Evolutionary conservation across 768 basidiomycete genomes (phyloP).

Genomic region (Auricularia sp.): DNA sequence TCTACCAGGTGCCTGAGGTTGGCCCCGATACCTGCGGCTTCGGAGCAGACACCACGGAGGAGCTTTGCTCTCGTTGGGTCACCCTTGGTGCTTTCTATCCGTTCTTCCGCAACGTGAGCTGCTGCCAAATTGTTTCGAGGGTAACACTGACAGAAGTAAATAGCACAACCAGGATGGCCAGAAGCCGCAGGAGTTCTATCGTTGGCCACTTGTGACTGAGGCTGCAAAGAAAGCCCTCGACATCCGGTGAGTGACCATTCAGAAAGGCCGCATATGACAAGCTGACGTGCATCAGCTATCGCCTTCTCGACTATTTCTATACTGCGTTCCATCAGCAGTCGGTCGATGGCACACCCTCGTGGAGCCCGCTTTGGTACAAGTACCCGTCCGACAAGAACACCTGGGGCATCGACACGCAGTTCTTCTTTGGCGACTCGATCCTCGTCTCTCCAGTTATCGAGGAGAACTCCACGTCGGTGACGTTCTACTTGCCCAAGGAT

Average conservation of each 20-base stretch:
- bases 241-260: slow-evolving; percentile 36
- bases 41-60: slow-evolving; percentile 55
- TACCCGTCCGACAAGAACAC: slow-evolving; percentile 55
- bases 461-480: slow-evolving; percentile 47
- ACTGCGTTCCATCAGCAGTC: slow-evolving; percentile 55
- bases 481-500: slow-evolving; percentile 52
- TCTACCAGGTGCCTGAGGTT: slow-evolving; percentile 67
- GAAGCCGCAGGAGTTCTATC: slow-evolving; percentile 54
- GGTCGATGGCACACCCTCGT: slow-evolving; percentile 48
- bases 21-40: slow-evolving; percentile 68
- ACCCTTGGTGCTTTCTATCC: slow-evolving; percentile 69
- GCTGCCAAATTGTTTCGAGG: too few relatives aligned
- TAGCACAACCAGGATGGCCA: not conserved
- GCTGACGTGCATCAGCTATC: slow-evolving; percentile 19
- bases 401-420: slow-evolving; percentile 53
- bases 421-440: slow-evolving; percentile 57
- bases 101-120: slow-evolving; percentile 52
- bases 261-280: not conserved
- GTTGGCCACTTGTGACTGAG: slow-evolving; percentile 45
- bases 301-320: slow-evolving; percentile 57
- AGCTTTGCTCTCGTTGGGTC: slow-evolving; percentile 66
- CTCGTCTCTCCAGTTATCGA: slow-evolving; percentile 61
- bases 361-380: slow-evolving; percentile 57
- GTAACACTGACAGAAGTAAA: not conserved
- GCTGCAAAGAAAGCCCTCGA: slow-evolving; percentile 52